Base-by-base conservation (phyloP, 148 eudicot species). In the Dysphania ambrosioides region DNA sequence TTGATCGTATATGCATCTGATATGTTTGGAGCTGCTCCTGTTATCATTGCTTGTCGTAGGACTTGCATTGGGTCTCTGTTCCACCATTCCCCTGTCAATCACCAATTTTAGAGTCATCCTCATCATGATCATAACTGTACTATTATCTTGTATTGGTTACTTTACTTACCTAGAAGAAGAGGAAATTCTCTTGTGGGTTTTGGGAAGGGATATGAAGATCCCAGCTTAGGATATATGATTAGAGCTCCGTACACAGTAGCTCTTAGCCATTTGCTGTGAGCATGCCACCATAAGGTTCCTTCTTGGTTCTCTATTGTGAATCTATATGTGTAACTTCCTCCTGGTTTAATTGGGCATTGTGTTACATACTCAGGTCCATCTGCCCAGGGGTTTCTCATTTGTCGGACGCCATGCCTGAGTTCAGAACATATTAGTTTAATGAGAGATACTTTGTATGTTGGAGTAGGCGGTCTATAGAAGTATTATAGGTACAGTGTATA, bases 261-360 rank as follows among this genome's bases (percentile, higher is more conserved):
- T 77, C 98, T 87, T 58, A 94, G 78, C 97, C 96, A 91, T 82
- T 82, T 82, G 86, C 90, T 88, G 72, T 91, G 98, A 72, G 98
- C 98, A 71, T 94, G 96, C 98, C 98, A 94, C 98, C 96, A 90
- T 30, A 94, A 83, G 29, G 98, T 90, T 40, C 98, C 98, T 73
- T 90, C 93, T 69, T 90, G 97, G 61, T 94, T 71, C 77, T 87
- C 88, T 1, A 94, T 86, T 13, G 86, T 86, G 85, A 85, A 94
- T 62, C 87, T 63, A 65, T 94, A 94, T 0, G 96, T 94, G 84
- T 91, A 94, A 60, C 83, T 86, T 68, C 74, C 86, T 73, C 98
- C 98, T 13, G 96, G 93, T 72, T 44, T 82, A n/a, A 94, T 91
- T 2, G 98, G 97, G 77, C 97, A 94, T n/a, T 94, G 98, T 15